Percentiles rank a stretch among this genome's conserved stretches.
These are phyloP conservation scores for Myxozyma lipomycoides DNA, from an alignment of 805 yeast genomes.

Conservation along the genomic window DNA sequence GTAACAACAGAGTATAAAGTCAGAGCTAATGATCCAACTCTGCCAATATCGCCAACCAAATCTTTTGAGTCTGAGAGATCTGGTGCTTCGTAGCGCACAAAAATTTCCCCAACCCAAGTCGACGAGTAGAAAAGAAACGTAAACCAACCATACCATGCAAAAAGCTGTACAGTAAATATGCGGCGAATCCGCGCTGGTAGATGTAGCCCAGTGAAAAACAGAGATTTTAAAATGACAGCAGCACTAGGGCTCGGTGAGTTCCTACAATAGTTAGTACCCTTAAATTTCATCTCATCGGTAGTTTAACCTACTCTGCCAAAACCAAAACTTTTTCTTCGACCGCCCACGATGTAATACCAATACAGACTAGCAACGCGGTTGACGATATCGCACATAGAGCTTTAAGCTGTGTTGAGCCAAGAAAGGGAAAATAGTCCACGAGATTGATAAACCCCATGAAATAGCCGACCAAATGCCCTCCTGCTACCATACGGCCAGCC, in stretches of 20 bases:
- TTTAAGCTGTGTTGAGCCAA: conserved; percentile 52
- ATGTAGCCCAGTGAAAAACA: conserved; percentile 18
- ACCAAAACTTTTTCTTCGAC: conserved; percentile 42
- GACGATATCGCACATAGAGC: conserved; percentile 47
- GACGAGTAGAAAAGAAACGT: conserved; percentile 64
- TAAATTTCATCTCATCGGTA: too few relatives aligned
- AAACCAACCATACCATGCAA: conserved; percentile 69
- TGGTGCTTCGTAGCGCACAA: conserved; percentile 33
- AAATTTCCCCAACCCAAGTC: conserved; percentile 62
- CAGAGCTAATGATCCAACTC: conserved; percentile 26
- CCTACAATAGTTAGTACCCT: too few relatives aligned
- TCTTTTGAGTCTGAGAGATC: conserved; percentile 20
- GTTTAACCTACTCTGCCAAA: conserved; percentile 3
- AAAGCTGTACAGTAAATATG: conserved; percentile 55
- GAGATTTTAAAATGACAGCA: conserved; percentile 11
- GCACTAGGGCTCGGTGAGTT: too few relatives aligned
- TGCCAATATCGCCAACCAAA: conserved; percentile 26
- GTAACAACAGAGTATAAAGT: conserved; percentile 25
- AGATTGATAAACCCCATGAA: conserved; percentile 50
- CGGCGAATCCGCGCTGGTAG: conserved; percentile 50
- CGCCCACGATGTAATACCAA: conserved; percentile 42
- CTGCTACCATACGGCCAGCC: conserved; percentile 64
- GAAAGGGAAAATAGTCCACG: conserved; percentile 38
- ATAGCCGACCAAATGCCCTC: conserved; percentile 56
- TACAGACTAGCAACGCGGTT: conserved; percentile 41